Evolutionary conservation across 768 basidiomycete species (phyloP), one percentile per base, ranked within the genome.

Genomic region (Termitomyces sp.): DNA sequence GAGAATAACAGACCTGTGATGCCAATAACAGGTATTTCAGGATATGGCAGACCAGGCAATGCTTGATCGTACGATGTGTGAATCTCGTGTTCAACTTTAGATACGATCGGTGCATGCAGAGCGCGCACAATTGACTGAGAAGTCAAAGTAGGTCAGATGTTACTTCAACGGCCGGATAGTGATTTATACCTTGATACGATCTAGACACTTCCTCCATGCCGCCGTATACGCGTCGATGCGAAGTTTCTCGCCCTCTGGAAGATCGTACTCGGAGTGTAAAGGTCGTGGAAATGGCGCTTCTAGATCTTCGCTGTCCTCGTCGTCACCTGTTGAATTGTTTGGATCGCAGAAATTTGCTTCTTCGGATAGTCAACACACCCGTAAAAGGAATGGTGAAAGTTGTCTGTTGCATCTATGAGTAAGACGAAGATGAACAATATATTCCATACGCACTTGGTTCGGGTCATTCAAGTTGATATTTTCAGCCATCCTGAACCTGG

Each of bases 121-220:
- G 72, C 67, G 18, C 73, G 69, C 4, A 83, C 70, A 20, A 85
- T 75, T 46, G 64, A 61, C 65, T 67, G 56, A 27, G 59, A 55
- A 31, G 43, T 9, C 20, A 51, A 16, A 34, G 22, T 12, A 32
- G 27, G 29, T 22, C 4, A 49, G 3, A 24, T 41, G 5, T 18
- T 5, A 24, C 42, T 10, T 13, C 20, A 5, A 29, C 12, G 10
- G 37, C 37, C 2, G 9, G 12, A 3, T 10, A 14, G n/a, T 27
- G 37, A 10, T 9, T 51, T 76, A 20, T 59, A 87, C 85, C 72
- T 83, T 81, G 20, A 87, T 70, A 18, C 80, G 78, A 9, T 71
- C 65, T 29, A 87, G 68, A 65, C 86, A 88, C 58, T 77, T 83
- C 54, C 61, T 71, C 87, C 87, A 90, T 2, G 82, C 81, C 1